Evolutionary conservation across 23 red algal species (phyloP).

Genomic region (Agarophyton chilense): DNA sequence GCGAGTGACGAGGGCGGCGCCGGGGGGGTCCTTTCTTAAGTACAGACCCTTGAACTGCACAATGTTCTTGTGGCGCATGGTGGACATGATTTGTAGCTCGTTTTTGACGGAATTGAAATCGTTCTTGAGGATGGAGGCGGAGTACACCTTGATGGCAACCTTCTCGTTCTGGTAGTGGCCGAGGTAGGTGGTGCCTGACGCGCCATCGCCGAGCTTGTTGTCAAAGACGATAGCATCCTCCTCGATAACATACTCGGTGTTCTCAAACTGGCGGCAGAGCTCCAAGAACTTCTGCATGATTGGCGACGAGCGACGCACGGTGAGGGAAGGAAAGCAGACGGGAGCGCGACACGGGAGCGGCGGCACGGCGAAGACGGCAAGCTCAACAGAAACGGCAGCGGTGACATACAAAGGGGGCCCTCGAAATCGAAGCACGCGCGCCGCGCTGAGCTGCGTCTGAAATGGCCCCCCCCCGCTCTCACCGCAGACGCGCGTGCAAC

Average conservation of each 20-base stretch:
- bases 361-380: too few relatives aligned
- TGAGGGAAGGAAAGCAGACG: not conserved
- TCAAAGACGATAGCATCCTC: constrained; percentile 63
- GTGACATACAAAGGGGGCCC: too few relatives aligned
- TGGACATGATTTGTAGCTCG: constrained; percentile 87
- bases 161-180: constrained; percentile 50
- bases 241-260: constrained; percentile 78
- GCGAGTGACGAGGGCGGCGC: constrained; percentile 74
- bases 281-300: constrained; percentile 74
- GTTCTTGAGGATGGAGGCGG: constrained; percentile 75
- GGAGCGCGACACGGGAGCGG: not conserved
- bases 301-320: not conserved
- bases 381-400: too few relatives aligned
- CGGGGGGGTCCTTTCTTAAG: constrained; percentile 69
- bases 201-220: constrained; percentile 85
- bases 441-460: not conserved
- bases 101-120: constrained; percentile 86
- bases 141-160: constrained; percentile 94
- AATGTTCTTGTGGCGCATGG: constrained; percentile 85
- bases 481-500: not conserved
- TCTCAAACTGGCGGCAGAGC: constrained; percentile 63
- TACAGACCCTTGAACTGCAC: constrained; percentile 85
- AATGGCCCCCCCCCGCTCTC: too few relatives aligned
- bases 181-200: constrained; percentile 81
- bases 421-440: too few relatives aligned